Evolutionary conservation across 2,329 filamentous ascomycete species (phyloP).

Genomic region (Fusarium falciforme): DNA sequence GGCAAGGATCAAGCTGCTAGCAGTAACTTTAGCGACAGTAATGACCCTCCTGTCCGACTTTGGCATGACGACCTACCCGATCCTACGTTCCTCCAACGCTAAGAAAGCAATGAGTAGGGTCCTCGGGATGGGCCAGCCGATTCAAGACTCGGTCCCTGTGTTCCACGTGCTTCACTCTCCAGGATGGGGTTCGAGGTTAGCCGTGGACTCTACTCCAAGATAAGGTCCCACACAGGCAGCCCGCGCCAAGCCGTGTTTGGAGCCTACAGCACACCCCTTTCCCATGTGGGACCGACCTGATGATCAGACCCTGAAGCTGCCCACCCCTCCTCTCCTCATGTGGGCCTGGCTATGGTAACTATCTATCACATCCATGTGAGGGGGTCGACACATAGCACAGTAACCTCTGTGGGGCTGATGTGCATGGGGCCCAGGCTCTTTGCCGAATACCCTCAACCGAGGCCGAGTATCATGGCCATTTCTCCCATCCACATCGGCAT

Average conservation of each 20-base stretch:
- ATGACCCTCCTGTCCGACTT: not conserved
- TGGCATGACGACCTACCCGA: not conserved
- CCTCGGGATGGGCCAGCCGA: not conserved
- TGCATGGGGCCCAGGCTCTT: not conserved
- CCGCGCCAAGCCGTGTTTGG: not conserved
- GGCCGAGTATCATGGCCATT: not conserved
- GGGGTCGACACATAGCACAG: not conserved
- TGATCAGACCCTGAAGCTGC: not conserved
- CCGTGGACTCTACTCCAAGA: not conserved
- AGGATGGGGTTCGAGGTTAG: not conserved
- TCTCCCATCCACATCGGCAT: not conserved
- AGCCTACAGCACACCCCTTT: not conserved
- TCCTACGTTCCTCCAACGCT: not conserved
- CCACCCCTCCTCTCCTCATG: not conserved
- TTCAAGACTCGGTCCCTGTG: not conserved
- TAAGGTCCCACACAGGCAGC: not conserved
- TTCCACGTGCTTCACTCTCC: not conserved
- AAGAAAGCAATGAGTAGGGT: not conserved
- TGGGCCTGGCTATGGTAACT: too few species aligned
- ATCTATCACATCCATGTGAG: not conserved
- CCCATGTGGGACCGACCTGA: not conserved
- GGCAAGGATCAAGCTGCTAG: not conserved
- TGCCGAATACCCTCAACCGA: not conserved
- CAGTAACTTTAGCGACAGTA: not conserved
- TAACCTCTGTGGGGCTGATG: not conserved